phyloP scores from a whole-genome alignment of 768 basidiomycete genomes.

The Phallus indusiatus region DNA sequence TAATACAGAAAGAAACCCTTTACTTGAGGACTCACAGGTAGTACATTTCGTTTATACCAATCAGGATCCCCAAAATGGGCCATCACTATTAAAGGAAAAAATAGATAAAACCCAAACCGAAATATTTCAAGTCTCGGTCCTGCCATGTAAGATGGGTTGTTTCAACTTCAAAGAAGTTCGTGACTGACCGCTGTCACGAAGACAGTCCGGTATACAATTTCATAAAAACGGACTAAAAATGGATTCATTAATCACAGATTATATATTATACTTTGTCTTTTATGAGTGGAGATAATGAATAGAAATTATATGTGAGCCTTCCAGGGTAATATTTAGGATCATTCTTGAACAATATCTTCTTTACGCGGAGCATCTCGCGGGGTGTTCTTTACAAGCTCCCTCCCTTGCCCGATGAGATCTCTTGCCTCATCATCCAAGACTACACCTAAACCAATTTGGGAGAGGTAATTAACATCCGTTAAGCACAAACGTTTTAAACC shows the following conservation, averaged over 20 bases:
- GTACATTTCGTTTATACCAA: slow-evolving; percentile 72
- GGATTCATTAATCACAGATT: no score
- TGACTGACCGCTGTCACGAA: no score
- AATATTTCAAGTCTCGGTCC: slow-evolving; percentile 72
- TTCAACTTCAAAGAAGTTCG: background rate
- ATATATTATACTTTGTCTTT: no score
- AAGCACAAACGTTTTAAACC: background rate
- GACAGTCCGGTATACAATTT: no score
- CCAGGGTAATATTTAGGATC: background rate
- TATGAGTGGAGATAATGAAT: background rate
- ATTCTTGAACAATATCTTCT: slow-evolving; percentile 89
- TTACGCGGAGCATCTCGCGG: slow-evolving; percentile 58
- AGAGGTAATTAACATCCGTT: background rate
- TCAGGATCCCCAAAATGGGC: slow-evolving; percentile 82
- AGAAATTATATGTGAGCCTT: background rate
- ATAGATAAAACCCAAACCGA: slow-evolving; percentile 83
- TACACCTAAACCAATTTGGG: slow-evolving; percentile 40
- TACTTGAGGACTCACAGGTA: slow-evolving; percentile 44
- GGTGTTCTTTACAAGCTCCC: slow-evolving; percentile 66
- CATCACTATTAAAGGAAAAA: slow-evolving; percentile 71
- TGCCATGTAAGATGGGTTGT: background rate
- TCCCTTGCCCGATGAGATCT: slow-evolving; percentile 73
- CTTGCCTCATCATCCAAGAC: slow-evolving; percentile 73
- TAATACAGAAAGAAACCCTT: background rate
- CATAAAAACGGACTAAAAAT: no score